Conservation (phyloP, 768 basidiomycete genomes). For the Gloeostereum incarnatum region DNA sequence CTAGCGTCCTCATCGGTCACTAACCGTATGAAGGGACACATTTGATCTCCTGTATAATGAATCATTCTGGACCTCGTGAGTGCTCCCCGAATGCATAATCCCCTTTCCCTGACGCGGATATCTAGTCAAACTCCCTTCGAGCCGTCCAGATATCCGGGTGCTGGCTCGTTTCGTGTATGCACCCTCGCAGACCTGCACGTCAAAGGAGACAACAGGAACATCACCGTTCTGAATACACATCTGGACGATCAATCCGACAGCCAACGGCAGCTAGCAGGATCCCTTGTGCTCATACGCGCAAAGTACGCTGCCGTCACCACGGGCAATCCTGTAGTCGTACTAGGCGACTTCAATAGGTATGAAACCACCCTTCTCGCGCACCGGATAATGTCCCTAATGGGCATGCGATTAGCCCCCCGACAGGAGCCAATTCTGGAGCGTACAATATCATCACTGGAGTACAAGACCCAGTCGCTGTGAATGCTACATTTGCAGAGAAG, state of each 20-base stretch:
- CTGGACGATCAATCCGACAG: slow-evolving; percentile 44
- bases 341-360: slow-evolving; percentile 45
- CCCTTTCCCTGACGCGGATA: not conserved
- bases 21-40: slow-evolving; percentile 14
- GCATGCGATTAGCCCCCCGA: slow-evolving; percentile 23
- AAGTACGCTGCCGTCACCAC: slow-evolving; percentile 35
- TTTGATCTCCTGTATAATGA: slow-evolving; percentile 30
- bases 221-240: slow-evolving; percentile 43
- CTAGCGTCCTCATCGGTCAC: not conserved
- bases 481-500: slow-evolving; percentile 29
- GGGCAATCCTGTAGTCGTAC: slow-evolving; percentile 32
- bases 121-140: slow-evolving; percentile 29
- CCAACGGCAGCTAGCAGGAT: slow-evolving; percentile 41
- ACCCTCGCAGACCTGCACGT: slow-evolving; percentile 30
- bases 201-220: slow-evolving; percentile 11
- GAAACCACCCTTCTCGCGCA: not conserved
- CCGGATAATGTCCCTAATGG: not conserved
- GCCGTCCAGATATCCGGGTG: slow-evolving; percentile 40
- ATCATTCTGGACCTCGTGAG: slow-evolving; percentile 50
- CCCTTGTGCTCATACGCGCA: slow-evolving; percentile 39
- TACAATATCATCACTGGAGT: slow-evolving; percentile 41
- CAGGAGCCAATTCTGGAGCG: slow-evolving; percentile 35
- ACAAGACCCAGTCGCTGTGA: slow-evolving; percentile 26
- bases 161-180: slow-evolving; percentile 39
- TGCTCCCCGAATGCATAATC: not conserved